A percentile compares a stretch with the other conserved stretches of the same genome.
Conservation (phyloP, 768 basidiomycete genomes). For the Pilatotrama ljubarskyi region DNA sequence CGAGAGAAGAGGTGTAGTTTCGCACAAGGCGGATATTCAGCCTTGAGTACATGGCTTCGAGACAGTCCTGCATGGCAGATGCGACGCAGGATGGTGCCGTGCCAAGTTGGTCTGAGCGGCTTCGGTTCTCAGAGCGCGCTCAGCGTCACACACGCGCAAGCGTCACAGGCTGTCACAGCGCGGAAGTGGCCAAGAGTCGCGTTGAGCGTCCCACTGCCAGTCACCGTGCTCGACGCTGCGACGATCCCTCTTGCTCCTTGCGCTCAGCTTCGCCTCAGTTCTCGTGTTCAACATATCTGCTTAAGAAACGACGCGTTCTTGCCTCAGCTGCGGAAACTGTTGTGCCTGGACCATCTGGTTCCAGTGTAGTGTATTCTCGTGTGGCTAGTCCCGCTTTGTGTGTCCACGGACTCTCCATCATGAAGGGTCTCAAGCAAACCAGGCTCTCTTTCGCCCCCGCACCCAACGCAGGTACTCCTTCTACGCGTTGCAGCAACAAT, state of each 20-base stretch:
- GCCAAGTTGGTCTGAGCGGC: too few species aligned
- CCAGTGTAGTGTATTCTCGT: background rate
- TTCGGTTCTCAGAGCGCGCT: background rate
- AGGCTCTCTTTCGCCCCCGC: conserved; percentile 27
- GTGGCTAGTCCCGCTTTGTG: background rate
- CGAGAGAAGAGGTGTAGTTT: too few species aligned
- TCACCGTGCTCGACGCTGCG: background rate
- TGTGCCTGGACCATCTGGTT: background rate
- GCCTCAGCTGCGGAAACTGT: background rate
- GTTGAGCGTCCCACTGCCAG: conserved; percentile 1
- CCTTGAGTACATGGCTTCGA: too few species aligned
- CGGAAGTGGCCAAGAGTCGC: conserved; percentile 6
- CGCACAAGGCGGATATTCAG: too few species aligned
- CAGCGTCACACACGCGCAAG: conserved; percentile 16
- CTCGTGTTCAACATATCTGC: background rate
- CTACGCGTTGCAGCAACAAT: background rate
- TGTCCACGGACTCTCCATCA: background rate
- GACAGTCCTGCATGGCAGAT: too few species aligned
- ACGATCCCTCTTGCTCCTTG: background rate
- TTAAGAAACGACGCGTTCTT: background rate
- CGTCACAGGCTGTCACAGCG: conserved; percentile 11
- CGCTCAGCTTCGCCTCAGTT: too few species aligned
- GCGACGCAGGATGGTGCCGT: too few species aligned
- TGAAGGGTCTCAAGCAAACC: conserved; percentile 17
- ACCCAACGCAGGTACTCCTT: conserved; percentile 15